Percentiles rank a stretch among this genome's conserved stretches.
phyloP scores from a whole-genome alignment of 2,329 filamentous ascomycete genomes.

The Aspergillus uvarum region DNA sequence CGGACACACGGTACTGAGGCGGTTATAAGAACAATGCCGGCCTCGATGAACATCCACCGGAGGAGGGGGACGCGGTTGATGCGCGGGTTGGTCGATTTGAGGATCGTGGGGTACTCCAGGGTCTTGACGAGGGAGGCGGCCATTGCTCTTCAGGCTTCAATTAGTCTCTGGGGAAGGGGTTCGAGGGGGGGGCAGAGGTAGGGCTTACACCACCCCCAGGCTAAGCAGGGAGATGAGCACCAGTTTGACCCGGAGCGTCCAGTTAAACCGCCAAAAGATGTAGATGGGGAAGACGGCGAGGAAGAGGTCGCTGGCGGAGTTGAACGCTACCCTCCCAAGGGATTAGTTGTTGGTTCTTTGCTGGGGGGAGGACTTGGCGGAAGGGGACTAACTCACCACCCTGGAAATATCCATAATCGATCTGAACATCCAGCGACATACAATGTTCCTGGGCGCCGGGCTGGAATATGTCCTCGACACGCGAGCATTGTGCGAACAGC shows the following conservation, averaged over 20 bases:
- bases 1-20: not conserved
- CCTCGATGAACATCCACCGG: slow-evolving; percentile 9
- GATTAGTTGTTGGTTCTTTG: not conserved
- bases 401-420: slow-evolving; percentile 5
- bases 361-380: too few species aligned
- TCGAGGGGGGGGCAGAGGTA: too few species aligned
- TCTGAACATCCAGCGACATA: slow-evolving; percentile 1
- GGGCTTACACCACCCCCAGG: not conserved
- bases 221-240: not conserved
- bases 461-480: not conserved
- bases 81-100: slow-evolving; percentile 1
- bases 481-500: not conserved
- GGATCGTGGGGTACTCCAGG: slow-evolving; percentile 7
- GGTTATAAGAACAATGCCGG: slow-evolving; percentile 1
- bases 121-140: slow-evolving; percentile 9
- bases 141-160: not conserved
- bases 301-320: not conserved
- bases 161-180: not conserved
- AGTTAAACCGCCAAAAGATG: slow-evolving; percentile 2
- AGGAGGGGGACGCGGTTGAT: slow-evolving; percentile 8
- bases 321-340: not conserved
- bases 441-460: not conserved
- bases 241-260: not conserved
- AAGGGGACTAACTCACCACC: not conserved
- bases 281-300: slow-evolving; percentile 3